Conservation (phyloP, 805 yeast species). For the Hanseniaspora lachancei region DNA sequence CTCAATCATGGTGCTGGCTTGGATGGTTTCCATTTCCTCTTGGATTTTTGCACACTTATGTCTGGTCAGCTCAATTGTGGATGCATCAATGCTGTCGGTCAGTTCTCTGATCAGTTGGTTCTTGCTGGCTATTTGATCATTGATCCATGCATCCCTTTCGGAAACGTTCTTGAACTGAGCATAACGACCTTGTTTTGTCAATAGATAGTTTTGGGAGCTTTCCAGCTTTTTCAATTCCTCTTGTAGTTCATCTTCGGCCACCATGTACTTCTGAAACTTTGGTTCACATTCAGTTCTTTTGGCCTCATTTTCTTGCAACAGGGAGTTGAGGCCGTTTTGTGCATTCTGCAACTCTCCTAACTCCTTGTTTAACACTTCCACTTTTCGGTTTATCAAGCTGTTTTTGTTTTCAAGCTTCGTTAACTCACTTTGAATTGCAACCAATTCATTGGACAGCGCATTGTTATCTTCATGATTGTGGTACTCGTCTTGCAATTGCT, state of each 20-base stretch:
- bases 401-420: slow-evolving; percentile 31
- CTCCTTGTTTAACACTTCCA: slow-evolving; percentile 30
- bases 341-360: background rate
- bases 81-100: slow-evolving; percentile 20
- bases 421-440: slow-evolving; percentile 38
- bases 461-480: slow-evolving; percentile 35
- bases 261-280: slow-evolving; percentile 28
- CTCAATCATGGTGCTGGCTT: slow-evolving; percentile 27
- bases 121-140: slow-evolving; percentile 34
- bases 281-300: slow-evolving; percentile 32
- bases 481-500: slow-evolving; percentile 35
- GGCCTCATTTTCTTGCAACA: slow-evolving; percentile 29
- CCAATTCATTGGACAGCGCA: slow-evolving; percentile 39
- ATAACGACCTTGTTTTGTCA: slow-evolving; percentile 59
- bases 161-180: slow-evolving; percentile 40
- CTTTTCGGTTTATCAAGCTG: slow-evolving; percentile 24
- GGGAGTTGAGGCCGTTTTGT: background rate
- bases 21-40: slow-evolving; percentile 18
- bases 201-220: slow-evolving; percentile 44
- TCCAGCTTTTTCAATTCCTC: slow-evolving; percentile 31
- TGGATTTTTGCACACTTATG: slow-evolving; percentile 4
- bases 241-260: slow-evolving; percentile 32
- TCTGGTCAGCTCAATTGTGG: slow-evolving; percentile 17
- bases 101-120: slow-evolving; percentile 22
- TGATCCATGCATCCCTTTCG: slow-evolving; percentile 60